Evolutionary conservation across 2,329 filamentous ascomycete species (phyloP), one percentile per base, ranked within the genome.

Genomic region (Ascochyta clinopodiicola): DNA sequence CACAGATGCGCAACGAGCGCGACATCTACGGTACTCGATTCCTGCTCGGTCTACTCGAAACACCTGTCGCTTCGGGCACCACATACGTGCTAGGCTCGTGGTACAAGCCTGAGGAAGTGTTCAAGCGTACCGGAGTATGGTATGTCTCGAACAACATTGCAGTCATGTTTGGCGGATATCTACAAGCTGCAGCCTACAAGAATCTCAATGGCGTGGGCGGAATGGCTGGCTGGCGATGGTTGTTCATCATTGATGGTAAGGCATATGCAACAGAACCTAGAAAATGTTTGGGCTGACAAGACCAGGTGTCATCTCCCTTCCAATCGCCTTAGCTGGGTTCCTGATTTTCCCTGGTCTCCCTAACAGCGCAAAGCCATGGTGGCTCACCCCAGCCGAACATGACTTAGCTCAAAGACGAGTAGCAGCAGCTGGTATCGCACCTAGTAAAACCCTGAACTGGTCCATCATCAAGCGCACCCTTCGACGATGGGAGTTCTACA

Each of bases 81-180:
- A 74, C 71, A 2, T 76, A 75, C 42, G 68, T 77, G 12, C 63
- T 77, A 6, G 73, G 71, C 7, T 69, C 64, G 6, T 80, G 78
- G 78, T 80, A 80, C 53, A 69, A 73, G 2, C 76, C 75, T 1
- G 73, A 77, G 19, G 78, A 80, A 47, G 73, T 80, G 0, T 84
- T 81, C 49, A 86, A 85, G 61, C 78, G 84, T 2, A 81, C 82
- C 2, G 81, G 81, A 0, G 78, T 83, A 12, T 85, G 83, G 73
- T 84, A 79, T 48, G 77, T 82, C 0, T 81, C 79, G 24, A 81
- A 82, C 8, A 81, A 79, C 4, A 74, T 84, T 0, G 83, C 81
- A 0, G 73, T 75, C n/a, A 84, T 86, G 80, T 81, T 85, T 43
- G 82, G 81, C n/a, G 83, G 83, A 1, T 85, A 84, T 53, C 74